Evolutionary conservation across 2,329 filamentous ascomycete genomes (phyloP), one percentile per base, ranked within the genome.

Genomic region (Penicillium glabrum): DNA sequence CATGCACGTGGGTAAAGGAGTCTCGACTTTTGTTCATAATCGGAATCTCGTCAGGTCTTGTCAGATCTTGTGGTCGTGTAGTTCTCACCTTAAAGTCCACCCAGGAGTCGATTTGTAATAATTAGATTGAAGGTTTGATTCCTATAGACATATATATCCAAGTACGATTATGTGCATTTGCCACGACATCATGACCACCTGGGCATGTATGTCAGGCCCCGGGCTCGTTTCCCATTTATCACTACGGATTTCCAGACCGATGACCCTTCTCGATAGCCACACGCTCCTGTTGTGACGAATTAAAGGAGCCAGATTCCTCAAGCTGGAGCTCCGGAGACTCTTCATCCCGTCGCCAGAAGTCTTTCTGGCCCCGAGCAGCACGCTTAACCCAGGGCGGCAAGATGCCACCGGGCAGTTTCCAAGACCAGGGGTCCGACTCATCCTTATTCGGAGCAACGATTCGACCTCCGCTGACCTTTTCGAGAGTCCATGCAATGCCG

Each of bases 361-460:
- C 83, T 75, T 82, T 88, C 79, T 91, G 89, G 27, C 90, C 90
- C 37, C 76, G 76, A 0, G 75, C 70, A 5, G 88, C 77, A 29
- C 91, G 83, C 56, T 80, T 78, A 51, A 91, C 69, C 91, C 91
- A 96, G 0, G 84, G 85, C 0, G 91, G 90, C 26, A 93, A 75
- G 49, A 95, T 75, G 1, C 90, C 90, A 16, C 90, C 90, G 1
- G 87, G 84, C 29, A 93, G 82, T 67, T 84, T 86, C 78, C 86
- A 93, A 0, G 89, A 90, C 91, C 91, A 96, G 10, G 82, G 84
- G 57, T 95, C 91, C 72, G 91, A 90, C 67, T 88, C 79, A 8
- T 89, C 82, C 75, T 91, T 89, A 75, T 93, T 90, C 6, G 83
- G 82, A 0, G 91, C 91, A 8, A 87, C 82, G 61, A 96, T 83